Evolutionary conservation across 345 rosid genomes (phyloP).

Genomic region (Eucalyptus cloeziana): DNA sequence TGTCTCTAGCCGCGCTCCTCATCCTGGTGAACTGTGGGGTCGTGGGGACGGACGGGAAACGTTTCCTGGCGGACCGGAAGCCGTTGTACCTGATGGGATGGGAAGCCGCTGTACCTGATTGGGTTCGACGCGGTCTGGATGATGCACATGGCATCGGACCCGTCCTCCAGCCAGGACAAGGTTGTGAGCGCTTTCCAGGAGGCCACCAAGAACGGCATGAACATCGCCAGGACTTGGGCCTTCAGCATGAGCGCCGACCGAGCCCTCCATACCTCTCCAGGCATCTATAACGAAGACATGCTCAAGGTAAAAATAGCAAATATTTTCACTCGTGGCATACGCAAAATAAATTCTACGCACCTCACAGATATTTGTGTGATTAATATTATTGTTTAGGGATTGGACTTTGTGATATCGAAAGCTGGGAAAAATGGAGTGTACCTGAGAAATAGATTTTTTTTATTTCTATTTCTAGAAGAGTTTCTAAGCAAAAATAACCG

Average conservation of each 20-base stretch:
- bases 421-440: constrained; percentile 30
- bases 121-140: constrained; percentile 67
- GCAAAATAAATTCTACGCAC: background rate
- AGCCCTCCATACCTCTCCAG: constrained; percentile 61
- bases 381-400: constrained; percentile 10
- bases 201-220: constrained; percentile 53
- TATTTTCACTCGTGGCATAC: background rate
- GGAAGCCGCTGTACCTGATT: constrained; percentile 21
- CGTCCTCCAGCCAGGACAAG: constrained; percentile 31
- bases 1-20: too few species aligned
- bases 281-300: constrained; percentile 38
- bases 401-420: constrained; percentile 66
- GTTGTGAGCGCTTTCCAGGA: constrained; percentile 32
- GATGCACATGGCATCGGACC: constrained; percentile 49
- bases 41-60: constrained; percentile 22
- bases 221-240: constrained; percentile 67
- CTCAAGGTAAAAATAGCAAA: constrained; percentile 31
- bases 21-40: too few species aligned
- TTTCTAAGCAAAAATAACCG: too few species aligned
- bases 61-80: constrained; percentile 15
- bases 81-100: constrained; percentile 21
- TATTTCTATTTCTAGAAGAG: too few species aligned
- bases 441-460: too few species aligned
- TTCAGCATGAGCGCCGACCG: constrained; percentile 46
- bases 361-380: background rate